phyloP scores from a whole-genome alignment of 108 stramenopile species.

The Ochromonas danica region DNA sequence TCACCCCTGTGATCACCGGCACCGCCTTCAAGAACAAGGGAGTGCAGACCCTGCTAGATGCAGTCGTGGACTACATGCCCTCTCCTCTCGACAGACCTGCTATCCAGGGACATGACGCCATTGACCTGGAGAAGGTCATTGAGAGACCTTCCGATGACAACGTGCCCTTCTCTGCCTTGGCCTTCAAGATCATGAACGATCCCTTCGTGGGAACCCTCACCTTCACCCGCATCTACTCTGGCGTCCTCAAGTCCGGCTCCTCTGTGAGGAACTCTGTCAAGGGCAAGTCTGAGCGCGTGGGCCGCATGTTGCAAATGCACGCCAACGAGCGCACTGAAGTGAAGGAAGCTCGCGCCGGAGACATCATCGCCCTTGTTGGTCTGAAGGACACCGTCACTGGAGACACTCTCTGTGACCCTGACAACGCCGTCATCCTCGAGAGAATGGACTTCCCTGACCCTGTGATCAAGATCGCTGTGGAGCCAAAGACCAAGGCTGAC shows the following conservation, averaged over 20 bases:
- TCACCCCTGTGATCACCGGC: conserved; percentile 51
- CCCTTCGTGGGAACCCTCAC: conserved; percentile 55
- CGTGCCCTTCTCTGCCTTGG: conserved; percentile 58
- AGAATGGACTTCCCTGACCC: conserved; percentile 97
- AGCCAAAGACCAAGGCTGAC: conserved; percentile 58
- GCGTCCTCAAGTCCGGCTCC: conserved; percentile 44
- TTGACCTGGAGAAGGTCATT: conserved; percentile 1
- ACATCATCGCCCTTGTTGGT: conserved; percentile 33
- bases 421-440: conserved; percentile 68
- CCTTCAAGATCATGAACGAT: conserved; percentile 60
- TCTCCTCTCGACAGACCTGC: conserved; percentile 72
- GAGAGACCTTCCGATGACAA: conserved; percentile 74
- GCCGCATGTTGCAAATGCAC: conserved; percentile 71
- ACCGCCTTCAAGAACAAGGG: conserved; percentile 62
- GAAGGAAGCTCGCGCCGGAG: conserved; percentile 55
- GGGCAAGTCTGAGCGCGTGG: conserved; percentile 79
- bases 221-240: conserved; percentile 57
- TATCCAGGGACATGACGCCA: background rate
- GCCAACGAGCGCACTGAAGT: conserved; percentile 55
- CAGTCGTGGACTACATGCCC: conserved; percentile 83
- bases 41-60: conserved; percentile 87
- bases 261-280: conserved; percentile 89
- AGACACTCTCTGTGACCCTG: conserved; percentile 56
- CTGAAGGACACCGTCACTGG: conserved; percentile 56
- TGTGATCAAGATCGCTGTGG: conserved; percentile 55